Evolutionary conservation across 2,329 filamentous ascomycete genomes (phyloP).

Genomic region (Fusarium sp.): DNA sequence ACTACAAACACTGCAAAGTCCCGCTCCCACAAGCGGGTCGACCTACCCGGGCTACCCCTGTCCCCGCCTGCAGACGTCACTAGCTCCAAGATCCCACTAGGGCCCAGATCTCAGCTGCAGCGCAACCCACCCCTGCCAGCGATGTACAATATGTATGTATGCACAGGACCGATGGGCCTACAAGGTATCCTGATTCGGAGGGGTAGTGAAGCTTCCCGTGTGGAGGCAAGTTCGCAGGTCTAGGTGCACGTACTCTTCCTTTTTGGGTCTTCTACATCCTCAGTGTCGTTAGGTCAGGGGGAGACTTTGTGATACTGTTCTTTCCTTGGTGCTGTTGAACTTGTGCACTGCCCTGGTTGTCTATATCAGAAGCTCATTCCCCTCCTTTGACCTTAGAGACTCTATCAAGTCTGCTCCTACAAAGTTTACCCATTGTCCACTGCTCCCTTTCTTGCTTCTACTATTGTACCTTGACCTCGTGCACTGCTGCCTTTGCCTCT

Average conservation of each 20-base stretch:
- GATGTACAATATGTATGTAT: not conserved
- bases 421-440: not conserved
- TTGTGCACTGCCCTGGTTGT: not conserved
- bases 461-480: not conserved
- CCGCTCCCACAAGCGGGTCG: not conserved
- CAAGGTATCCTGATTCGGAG: not conserved
- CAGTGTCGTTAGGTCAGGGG: not conserved
- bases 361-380: slow-evolving; percentile 17
- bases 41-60: not conserved
- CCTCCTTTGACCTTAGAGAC: not conserved
- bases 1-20: slow-evolving; percentile 3
- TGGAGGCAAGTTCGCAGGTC: slow-evolving; percentile 11
- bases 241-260: not conserved
- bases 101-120: slow-evolving; percentile 7
- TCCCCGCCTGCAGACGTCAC: slow-evolving; percentile 17
- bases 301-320: not conserved
- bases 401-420: not conserved
- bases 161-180: not conserved
- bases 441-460: not conserved
- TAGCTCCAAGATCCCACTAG: not conserved
- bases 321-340: not conserved
- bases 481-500: not conserved
- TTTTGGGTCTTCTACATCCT: not conserved
- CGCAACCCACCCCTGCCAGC: not conserved
- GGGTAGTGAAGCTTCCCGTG: not conserved